Percentiles rank a stretch among this genome's conserved stretches.
phyloP scores from a whole-genome alignment of 75 land plant species.

The Gnetum montanum region DNA sequence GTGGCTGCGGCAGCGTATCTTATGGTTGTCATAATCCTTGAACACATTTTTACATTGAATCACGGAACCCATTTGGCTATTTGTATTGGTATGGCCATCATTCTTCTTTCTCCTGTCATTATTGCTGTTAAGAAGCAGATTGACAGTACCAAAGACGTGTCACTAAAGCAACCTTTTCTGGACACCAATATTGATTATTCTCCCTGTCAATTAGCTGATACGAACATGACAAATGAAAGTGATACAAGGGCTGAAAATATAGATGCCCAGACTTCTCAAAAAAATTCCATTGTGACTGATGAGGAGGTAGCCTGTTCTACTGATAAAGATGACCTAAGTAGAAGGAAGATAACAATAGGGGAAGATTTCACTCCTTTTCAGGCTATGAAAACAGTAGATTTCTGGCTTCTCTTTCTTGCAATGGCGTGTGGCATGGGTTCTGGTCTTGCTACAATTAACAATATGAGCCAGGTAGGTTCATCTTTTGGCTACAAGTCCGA shows the following conservation, averaged over 20 bases:
- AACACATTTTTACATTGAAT: constrained; percentile 28
- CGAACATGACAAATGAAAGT: too few species aligned
- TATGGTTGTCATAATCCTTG: constrained; percentile 47
- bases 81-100: constrained; percentile 24
- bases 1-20: constrained; percentile 60
- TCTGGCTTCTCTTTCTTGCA: constrained; percentile 73
- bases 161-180: too few species aligned
- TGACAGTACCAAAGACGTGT: too few species aligned
- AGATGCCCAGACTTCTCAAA: too few species aligned
- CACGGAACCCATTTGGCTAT: constrained; percentile 9
- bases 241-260: too few species aligned
- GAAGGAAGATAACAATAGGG: constrained; percentile 10
- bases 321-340: too few species aligned
- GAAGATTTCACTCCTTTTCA: constrained; percentile 39
- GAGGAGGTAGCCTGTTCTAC: too few species aligned
- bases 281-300: too few species aligned
- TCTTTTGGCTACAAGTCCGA: constrained; percentile 59
- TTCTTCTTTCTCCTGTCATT: constrained; percentile 38
- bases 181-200: too few species aligned
- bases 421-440: constrained; percentile 96
- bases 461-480: constrained; percentile 78
- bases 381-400: constrained; percentile 50
- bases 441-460: constrained; percentile 75
- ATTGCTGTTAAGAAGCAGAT: constrained; percentile 35
- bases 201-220: too few species aligned